Conservation (phyloP, 2,329 filamentous ascomycete species). For the Cladobotryum protrusum region DNA sequence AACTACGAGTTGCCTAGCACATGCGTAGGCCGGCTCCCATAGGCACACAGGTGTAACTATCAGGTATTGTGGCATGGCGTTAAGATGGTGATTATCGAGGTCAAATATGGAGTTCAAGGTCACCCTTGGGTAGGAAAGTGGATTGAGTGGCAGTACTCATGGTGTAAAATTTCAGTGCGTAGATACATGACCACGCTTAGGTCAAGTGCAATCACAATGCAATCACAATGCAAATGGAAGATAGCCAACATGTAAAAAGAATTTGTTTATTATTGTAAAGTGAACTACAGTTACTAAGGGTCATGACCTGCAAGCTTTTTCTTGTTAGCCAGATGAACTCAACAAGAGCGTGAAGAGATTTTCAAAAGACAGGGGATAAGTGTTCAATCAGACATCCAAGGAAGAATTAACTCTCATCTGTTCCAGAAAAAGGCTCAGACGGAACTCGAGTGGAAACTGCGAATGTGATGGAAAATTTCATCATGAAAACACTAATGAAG, state of each 20-base stretch:
- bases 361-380: slow-evolving; percentile 13
- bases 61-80: not conserved
- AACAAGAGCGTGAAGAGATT: slow-evolving; percentile 7
- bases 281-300: not conserved
- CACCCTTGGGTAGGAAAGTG: too few relatives aligned
- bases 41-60: not conserved
- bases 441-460: slow-evolving; percentile 83
- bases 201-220: not conserved
- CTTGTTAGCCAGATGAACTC: slow-evolving; percentile 3
- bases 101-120: too few relatives aligned
- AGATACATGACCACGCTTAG: too few relatives aligned
- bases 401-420: slow-evolving; percentile 65
- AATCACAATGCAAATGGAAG: too few relatives aligned
- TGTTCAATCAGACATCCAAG: slow-evolving; percentile 67
- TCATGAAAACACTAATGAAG: slow-evolving; percentile 41
- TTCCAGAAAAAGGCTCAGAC: slow-evolving; percentile 58
- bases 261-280: not conserved
- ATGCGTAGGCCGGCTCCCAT: not conserved
- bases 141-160: too few relatives aligned
- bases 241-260: too few relatives aligned
- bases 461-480: slow-evolving; percentile 73
- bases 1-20: slow-evolving; percentile 33
- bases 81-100: not conserved
- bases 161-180: too few relatives aligned
- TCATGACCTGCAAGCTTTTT: not conserved